Conservation (phyloP, 306 rosid genomes). For the Boehmeria nivea region DNA sequence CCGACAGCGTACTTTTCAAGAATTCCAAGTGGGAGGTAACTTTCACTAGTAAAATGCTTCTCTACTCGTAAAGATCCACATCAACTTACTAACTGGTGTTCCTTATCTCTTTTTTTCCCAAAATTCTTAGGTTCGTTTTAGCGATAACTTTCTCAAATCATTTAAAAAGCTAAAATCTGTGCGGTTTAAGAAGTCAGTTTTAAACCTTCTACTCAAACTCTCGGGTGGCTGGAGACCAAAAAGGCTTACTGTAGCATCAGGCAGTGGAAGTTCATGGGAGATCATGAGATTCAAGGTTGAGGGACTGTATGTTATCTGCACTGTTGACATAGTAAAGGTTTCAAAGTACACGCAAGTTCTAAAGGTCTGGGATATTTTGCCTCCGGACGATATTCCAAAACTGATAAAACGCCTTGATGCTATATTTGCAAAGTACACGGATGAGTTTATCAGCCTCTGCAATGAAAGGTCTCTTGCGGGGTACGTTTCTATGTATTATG, state of each 20-base stretch:
- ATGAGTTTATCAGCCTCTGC: conserved; percentile 47
- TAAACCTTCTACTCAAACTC: conserved; percentile 52
- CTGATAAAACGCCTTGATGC: conserved; percentile 48
- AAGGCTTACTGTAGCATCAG: conserved; percentile 25
- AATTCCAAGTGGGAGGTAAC: conserved; percentile 67
- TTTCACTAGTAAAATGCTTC: background rate
- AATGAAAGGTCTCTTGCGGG: conserved; percentile 44
- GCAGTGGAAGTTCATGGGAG: conserved; percentile 37
- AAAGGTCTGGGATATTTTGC: conserved; percentile 67
- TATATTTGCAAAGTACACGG: conserved; percentile 51
- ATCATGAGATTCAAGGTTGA: conserved; percentile 57
- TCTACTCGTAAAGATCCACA: too few relatives aligned
- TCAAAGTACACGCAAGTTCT: conserved; percentile 40
- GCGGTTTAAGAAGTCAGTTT: conserved; percentile 33
- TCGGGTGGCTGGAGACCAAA: conserved; percentile 75
- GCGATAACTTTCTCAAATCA: conserved; percentile 64
- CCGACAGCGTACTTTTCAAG: conserved; percentile 48
- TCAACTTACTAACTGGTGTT: too few relatives aligned
- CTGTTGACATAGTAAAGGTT: conserved; percentile 54
- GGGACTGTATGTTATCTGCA: conserved; percentile 40
- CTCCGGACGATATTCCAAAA: conserved; percentile 51
- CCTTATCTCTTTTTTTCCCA: background rate
- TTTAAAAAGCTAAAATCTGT: conserved; percentile 39
- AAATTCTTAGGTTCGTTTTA: conserved; percentile 54
- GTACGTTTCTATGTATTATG: conserved; percentile 26